These are phyloP conservation scores for Verbascum thapsus DNA, from an alignment of 257 asterid genomes.

Conservation along the genomic window DNA sequence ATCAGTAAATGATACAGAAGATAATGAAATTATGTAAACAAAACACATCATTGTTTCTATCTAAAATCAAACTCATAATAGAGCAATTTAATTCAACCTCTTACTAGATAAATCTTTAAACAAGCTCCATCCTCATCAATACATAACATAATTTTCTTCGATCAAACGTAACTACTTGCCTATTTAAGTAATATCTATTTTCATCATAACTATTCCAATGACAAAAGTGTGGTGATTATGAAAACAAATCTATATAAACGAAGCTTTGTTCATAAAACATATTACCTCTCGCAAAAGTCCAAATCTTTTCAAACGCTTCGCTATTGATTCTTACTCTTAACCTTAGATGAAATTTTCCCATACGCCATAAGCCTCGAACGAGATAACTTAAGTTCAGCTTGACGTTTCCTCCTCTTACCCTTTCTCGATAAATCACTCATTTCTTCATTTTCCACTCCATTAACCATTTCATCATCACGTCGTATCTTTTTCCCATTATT, in stretches of 20 bases:
- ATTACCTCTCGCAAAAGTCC: slow-evolving; percentile 13
- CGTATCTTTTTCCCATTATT: slow-evolving; percentile 30
- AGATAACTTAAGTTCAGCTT: slow-evolving; percentile 56
- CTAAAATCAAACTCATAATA: too few relatives aligned
- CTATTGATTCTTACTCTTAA: slow-evolving; percentile 57
- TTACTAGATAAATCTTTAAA: too few relatives aligned
- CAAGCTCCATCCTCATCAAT: too few relatives aligned
- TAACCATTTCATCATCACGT: slow-evolving; percentile 27
- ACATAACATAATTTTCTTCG: too few relatives aligned
- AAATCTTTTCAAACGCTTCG: slow-evolving; percentile 11
- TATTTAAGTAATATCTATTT: too few relatives aligned
- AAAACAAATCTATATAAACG: background rate
- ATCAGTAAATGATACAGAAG: too few relatives aligned
- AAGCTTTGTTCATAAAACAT: background rate
- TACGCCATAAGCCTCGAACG: slow-evolving; percentile 56
- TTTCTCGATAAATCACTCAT: slow-evolving; percentile 40
- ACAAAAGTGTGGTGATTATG: slow-evolving; percentile 3
- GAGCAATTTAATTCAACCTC: too few relatives aligned
- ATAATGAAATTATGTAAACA: too few relatives aligned
- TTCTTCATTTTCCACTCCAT: slow-evolving; percentile 34
- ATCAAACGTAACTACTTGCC: too few relatives aligned
- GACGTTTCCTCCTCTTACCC: slow-evolving; percentile 51
- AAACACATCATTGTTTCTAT: too few relatives aligned
- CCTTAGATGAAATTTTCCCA: slow-evolving; percentile 49
- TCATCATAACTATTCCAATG: background rate